phyloP scores from a whole-genome alignment of 2,329 filamentous ascomycete species.

The Coniella vitis region DNA sequence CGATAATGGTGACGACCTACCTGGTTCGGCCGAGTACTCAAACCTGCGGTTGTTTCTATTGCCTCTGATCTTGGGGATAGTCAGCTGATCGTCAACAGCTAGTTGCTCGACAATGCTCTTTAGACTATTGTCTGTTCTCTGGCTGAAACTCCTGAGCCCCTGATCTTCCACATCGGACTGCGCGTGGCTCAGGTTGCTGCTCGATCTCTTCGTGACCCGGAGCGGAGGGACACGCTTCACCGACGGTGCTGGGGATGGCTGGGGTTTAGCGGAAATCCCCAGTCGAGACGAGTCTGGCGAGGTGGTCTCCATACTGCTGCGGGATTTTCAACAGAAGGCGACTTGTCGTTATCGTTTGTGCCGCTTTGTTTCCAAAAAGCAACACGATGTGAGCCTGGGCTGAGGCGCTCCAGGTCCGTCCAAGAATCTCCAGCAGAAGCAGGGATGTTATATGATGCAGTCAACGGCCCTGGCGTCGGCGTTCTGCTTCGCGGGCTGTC shows the following conservation, averaged over 20 bases:
- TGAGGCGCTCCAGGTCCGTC: conserved; percentile 25
- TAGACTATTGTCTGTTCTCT: conserved; percentile 19
- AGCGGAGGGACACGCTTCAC: conserved; percentile 34
- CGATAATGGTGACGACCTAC: conserved; percentile 6
- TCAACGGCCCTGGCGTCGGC: background rate
- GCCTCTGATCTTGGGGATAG: conserved; percentile 30
- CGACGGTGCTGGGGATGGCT: background rate
- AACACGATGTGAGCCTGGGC: background rate
- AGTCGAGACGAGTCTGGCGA: conserved; percentile 22
- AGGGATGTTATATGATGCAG: background rate
- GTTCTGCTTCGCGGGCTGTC: background rate
- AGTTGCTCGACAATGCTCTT: conserved; percentile 20
- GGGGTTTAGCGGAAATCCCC: conserved; percentile 26
- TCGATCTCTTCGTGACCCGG: conserved; percentile 40
- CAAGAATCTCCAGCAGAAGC: conserved; percentile 24
- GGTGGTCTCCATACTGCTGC: conserved; percentile 29
- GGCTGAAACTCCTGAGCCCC: conserved; percentile 17
- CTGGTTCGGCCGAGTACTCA: background rate
- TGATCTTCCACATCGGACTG: background rate
- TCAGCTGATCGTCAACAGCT: conserved; percentile 23
- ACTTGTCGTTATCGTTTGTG: conserved; percentile 1
- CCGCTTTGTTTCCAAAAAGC: background rate
- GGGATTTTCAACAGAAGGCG: background rate
- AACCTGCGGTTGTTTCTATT: conserved; percentile 8
- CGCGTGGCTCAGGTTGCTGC: conserved; percentile 16